Evolutionary conservation across 2,329 filamentous ascomycete species (phyloP).

Genomic region (Cladosporium sp.): DNA sequence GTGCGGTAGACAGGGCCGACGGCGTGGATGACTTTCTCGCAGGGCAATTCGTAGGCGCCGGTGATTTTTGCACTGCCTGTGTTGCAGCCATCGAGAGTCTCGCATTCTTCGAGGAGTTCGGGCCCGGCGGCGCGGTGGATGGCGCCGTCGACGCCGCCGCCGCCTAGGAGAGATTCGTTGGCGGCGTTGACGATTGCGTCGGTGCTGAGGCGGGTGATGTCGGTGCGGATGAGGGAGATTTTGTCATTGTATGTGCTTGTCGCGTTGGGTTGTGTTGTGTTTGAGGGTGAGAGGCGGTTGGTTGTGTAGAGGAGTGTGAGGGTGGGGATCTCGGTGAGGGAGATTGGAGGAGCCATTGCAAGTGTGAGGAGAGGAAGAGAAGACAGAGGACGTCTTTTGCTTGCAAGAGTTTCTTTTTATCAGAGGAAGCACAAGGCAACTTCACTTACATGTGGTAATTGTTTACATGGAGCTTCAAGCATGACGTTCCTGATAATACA

Average conservation of each 20-base stretch:
- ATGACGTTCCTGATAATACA: no score
- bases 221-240: conserved; percentile 66
- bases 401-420: no score
- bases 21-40: conserved; percentile 78
- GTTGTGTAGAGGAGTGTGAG: conserved; percentile 63
- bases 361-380: no score
- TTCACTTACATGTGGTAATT: no score
- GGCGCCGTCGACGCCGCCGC: conserved; percentile 74
- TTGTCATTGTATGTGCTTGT: conserved; percentile 58
- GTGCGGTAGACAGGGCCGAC: conserved; percentile 75
- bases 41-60: conserved; percentile 68
- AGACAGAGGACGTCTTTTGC: no score
- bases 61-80: conserved; percentile 85
- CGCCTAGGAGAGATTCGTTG: conserved; percentile 72
- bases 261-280: conserved; percentile 37
- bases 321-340: conserved; percentile 56
- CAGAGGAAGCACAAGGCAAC: no score
- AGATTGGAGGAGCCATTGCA: background rate
- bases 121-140: conserved; percentile 81
- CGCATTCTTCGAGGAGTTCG: conserved; percentile 65
- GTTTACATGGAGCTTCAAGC: no score
- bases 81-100: conserved; percentile 64
- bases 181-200: conserved; percentile 93
- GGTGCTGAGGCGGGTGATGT: conserved; percentile 75
- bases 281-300: conserved; percentile 40